Base-by-base conservation (phyloP, 2,329 filamentous ascomycete genomes). In the Akanthomyces lecanii region DNA sequence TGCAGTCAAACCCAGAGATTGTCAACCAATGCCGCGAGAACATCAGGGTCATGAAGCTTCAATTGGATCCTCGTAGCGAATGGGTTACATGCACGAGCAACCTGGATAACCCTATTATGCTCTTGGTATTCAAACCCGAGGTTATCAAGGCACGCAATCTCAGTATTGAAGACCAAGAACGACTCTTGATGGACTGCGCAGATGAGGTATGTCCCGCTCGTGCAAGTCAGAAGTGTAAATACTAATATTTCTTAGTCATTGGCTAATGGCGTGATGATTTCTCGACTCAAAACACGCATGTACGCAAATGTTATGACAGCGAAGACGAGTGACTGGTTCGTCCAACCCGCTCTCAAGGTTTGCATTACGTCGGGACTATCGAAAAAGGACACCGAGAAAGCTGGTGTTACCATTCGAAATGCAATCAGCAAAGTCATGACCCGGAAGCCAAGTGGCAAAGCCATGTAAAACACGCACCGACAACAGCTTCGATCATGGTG, bases 371-470 rank as follows among this genome's bases (percentile, higher is more conserved):
- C 86, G 5, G 95, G 90, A 1, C 79, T 99, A 66, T 90, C 90
- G 28, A 96, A 90, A 81, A 97, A 96, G 79, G 95, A 99, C 75
- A 90, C 93, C 61, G 96, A 99, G 78, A 97, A 96, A 80, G 92
- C 95, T 0, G 95, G 93, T 16, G 87, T 89, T 8, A 88, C 85
- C 11, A 93, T 99, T 68, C 84, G 94, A 65, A 93, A 97, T 77
- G 94, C 95, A 16, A 91, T 98, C 68, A 96, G 93, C 58, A 97
- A 97, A 78, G 87, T 98, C 65, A 87, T 99, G 82, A 86, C 84
- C 23, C 80, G 84, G 65, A 88, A 86, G 74, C 76, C 80, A 33
- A 85, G 79, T 71, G 73, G 64, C 67, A 77, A 76, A 67, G 62
- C 69, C 25, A 45, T 56, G 8, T 62, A 42, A 63, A 12, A 7